Evolutionary conservation across 2,329 filamentous ascomycete species (phyloP).

Genomic region (Polychaeton citri): DNA sequence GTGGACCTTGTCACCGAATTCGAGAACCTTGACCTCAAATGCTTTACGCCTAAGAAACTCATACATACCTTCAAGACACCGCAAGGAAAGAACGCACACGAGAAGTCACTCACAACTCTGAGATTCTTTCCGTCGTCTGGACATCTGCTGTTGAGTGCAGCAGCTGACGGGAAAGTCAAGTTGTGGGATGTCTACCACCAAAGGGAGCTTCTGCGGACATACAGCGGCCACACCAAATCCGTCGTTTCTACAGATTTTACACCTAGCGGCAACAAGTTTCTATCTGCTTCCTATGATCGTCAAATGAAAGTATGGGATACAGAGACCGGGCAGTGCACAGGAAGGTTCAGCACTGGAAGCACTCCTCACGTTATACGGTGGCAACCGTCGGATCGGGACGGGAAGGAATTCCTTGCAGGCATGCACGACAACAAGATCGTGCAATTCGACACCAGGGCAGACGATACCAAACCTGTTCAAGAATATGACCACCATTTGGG

Average conservation of each 20-base stretch:
- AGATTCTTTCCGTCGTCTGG: slow-evolving; percentile 83
- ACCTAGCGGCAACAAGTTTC: slow-evolving; percentile 65
- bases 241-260: slow-evolving; percentile 87
- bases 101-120: slow-evolving; percentile 73
- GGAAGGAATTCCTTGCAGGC: slow-evolving; percentile 84
- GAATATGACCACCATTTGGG: slow-evolving; percentile 97
- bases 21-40: slow-evolving; percentile 47
- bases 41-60: slow-evolving; percentile 83
- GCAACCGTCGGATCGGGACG: slow-evolving; percentile 64
- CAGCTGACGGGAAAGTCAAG: slow-evolving; percentile 81
- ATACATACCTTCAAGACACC: slow-evolving; percentile 82
- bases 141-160: slow-evolving; percentile 78
- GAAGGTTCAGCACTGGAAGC: slow-evolving; percentile 83
- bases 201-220: slow-evolving; percentile 79
- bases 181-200: slow-evolving; percentile 92
- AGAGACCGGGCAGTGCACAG: slow-evolving; percentile 78
- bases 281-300: slow-evolving; percentile 85
- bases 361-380: slow-evolving; percentile 91
- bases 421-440: slow-evolving; percentile 99
- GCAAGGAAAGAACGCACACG: slow-evolving; percentile 29
- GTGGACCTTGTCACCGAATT: slow-evolving; percentile 65
- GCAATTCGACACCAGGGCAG: slow-evolving; percentile 71
- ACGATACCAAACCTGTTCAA: slow-evolving; percentile 56
- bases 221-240: slow-evolving; percentile 77
- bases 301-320: slow-evolving; percentile 98